phyloP scores from a whole-genome alignment of 2,329 filamentous ascomycete species.

The Lizonia empirigonia region DNA sequence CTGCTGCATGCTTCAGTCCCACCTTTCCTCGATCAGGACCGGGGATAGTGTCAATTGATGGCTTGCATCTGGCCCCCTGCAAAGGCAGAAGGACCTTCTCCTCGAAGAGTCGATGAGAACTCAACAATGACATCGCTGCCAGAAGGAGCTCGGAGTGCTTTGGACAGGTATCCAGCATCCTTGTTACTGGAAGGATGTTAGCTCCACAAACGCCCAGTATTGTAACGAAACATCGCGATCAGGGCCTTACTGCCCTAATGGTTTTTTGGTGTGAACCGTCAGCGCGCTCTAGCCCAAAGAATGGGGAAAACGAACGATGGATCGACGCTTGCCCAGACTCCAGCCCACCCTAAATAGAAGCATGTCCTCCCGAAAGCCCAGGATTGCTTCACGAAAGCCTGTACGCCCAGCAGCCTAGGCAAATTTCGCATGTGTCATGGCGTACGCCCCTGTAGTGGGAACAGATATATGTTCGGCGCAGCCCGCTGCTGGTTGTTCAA shows the following conservation, averaged over 20 bases:
- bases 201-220: constrained; percentile 27
- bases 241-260: constrained; percentile 23
- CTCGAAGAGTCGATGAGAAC: neutral
- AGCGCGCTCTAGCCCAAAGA: constrained; percentile 14
- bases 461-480: constrained; percentile 31
- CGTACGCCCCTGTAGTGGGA: constrained; percentile 17
- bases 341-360: constrained; percentile 28
- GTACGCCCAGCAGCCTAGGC: constrained; percentile 36
- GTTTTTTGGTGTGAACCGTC: constrained; percentile 12
- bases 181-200: constrained; percentile 10
- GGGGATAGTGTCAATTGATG: constrained; percentile 1
- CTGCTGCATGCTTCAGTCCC: constrained; percentile 15
- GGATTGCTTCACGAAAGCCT: constrained; percentile 26
- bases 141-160: constrained; percentile 4
- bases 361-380: constrained; percentile 16
- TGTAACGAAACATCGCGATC: constrained; percentile 18
- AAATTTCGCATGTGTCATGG: constrained; percentile 33
- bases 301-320: constrained; percentile 17
- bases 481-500: constrained; percentile 10
- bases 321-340: constrained; percentile 28
- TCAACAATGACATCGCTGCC: neutral
- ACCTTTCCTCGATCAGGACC: constrained; percentile 5
- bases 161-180: neutral
- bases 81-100: neutral
- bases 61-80: neutral